Percentiles rank a stretch among this genome's conserved stretches.
phyloP scores from a whole-genome alignment of 164 flowering plant genomes.

The Berberis vulgaris region DNA sequence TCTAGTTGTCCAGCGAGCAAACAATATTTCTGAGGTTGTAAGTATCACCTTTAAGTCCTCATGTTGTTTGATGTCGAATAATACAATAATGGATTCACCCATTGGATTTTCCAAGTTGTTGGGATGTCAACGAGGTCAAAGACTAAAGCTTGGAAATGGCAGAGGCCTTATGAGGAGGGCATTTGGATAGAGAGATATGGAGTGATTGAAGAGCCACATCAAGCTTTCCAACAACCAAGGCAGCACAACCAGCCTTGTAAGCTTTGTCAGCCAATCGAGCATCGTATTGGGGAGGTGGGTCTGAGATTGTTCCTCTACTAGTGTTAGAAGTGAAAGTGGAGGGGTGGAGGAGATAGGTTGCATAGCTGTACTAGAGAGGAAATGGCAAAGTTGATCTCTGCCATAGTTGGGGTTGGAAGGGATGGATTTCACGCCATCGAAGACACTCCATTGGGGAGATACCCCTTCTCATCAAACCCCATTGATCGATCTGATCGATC shows the following conservation, averaged over 20 bases:
- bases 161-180: conserved; percentile 64
- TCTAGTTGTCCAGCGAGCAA: no score
- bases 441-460: conserved; percentile 39
- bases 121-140: conserved; percentile 54
- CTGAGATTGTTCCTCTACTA: not conserved
- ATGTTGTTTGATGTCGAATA: no score
- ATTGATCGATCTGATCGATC: conserved; percentile 34
- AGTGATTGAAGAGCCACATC: conserved; percentile 56
- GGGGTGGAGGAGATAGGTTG: conserved; percentile 32
- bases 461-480: conserved; percentile 13
- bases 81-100: not conserved
- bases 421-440: conserved; percentile 37
- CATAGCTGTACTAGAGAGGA: conserved; percentile 44
- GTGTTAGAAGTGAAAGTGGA: conserved; percentile 17
- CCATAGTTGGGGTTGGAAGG: conserved; percentile 59
- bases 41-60: no score
- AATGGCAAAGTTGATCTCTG: conserved; percentile 64
- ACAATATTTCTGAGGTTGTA: no score
- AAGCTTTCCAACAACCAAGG: conserved; percentile 60
- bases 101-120: conserved; percentile 25
- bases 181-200: conserved; percentile 51
- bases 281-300: conserved; percentile 22
- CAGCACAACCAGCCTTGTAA: conserved; percentile 60
- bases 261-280: conserved; percentile 62
- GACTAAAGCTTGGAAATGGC: conserved; percentile 70